These are phyloP conservation scores for Elsinoe batatas DNA, from an alignment of 2,329 filamentous ascomycete species.

Conservation along the genomic window DNA sequence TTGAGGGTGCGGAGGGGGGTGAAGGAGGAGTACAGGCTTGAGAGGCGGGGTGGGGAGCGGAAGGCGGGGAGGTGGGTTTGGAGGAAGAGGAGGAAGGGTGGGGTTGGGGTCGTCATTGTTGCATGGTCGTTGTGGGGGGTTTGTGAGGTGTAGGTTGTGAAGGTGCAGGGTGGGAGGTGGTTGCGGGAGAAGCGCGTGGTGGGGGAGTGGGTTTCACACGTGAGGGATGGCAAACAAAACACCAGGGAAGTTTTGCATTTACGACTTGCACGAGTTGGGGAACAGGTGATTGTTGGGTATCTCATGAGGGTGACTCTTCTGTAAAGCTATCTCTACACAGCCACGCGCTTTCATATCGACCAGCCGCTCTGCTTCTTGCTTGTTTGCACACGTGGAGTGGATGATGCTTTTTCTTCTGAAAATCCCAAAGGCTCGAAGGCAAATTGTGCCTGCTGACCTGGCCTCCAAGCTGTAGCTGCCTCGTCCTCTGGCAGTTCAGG, in stretches of 20 bases:
- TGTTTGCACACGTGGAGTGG: background rate
- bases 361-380: slow-evolving; percentile 14
- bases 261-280: too few species aligned
- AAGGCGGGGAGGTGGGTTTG: slow-evolving; percentile 41
- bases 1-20: slow-evolving; percentile 63
- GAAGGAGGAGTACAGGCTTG: slow-evolving; percentile 85
- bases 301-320: background rate
- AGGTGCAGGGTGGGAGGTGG: background rate
- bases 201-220: background rate
- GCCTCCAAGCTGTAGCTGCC: background rate
- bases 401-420: background rate
- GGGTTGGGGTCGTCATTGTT: slow-evolving; percentile 24
- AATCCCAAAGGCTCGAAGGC: slow-evolving; percentile 11
- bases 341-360: background rate
- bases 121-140: background rate
- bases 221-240: background rate
- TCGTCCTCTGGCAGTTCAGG: slow-evolving; percentile 11
- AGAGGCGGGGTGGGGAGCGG: slow-evolving; percentile 52
- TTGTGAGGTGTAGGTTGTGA: background rate
- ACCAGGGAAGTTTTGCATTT: too few species aligned
- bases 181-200: background rate
- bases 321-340: background rate
- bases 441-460: background rate
- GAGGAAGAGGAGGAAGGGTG: slow-evolving; percentile 50
- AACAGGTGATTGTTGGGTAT: background rate